Evolutionary conservation across 352 stramenopile genomes (phyloP), one percentile per base, ranked within the genome.

Genomic region (Pythium dissimile): DNA sequence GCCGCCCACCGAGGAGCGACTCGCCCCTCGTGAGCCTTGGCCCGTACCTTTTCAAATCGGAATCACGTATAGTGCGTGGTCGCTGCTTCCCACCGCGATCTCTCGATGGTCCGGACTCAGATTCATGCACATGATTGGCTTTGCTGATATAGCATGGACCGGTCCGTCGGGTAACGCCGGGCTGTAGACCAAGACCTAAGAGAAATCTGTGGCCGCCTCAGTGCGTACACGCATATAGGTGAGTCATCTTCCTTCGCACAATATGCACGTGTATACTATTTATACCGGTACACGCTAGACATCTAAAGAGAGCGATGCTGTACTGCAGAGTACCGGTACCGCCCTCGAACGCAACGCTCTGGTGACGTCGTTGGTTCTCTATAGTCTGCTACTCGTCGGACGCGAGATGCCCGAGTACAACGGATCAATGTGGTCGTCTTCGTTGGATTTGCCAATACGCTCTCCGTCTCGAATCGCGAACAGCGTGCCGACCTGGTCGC

Each of bases 31-130:
- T 15, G 37, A 39, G 23, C 15, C 30, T 28, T 56, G 18, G 7
- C 23, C 16, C 26, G 47, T 21, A 24, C 31, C 18, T 16, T 16
- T 18, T 3, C n/a, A n/a, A 95, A 8, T 20, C 78, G n/a, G 66
- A 21, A 96, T 68, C n/a, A 76, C 73, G 58, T 96, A 95, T 24
- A 96, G 62, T 11, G 84, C 84, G 59, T 97, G 88, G 59, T 97
- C 87, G 31, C 84, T 92, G 60, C 87, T 92, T 12, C 88, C 88
- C 18, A 97, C 80, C 4, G 96, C 88, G 15, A 91, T 67, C 48
- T 96, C 80, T 20, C 66, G 72, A 20, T 73, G 67, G 43, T 88
- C 77, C 1, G 55, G 42, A 30, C 72, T 86, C 66, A 94, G 62
- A 59, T 70, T 83, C 73, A 89, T 87, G 67, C 88, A 97, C 54